Evolutionary conservation across 2,329 filamentous ascomycete genomes (phyloP), one percentile per base, ranked within the genome.

Genomic region (Beauveria caledonica): DNA sequence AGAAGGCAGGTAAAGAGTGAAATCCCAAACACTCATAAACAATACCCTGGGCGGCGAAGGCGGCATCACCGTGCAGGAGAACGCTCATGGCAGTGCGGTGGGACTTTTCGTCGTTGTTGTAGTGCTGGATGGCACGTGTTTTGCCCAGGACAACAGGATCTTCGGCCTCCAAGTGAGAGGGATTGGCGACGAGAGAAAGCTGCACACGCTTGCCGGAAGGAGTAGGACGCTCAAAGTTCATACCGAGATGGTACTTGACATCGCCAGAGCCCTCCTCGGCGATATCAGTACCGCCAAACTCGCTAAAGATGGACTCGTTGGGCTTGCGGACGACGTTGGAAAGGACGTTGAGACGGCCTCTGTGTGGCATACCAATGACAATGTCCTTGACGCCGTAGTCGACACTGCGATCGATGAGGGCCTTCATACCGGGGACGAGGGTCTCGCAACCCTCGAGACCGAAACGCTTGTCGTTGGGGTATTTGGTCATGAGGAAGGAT

Each of bases 381-480:
- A 99, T 97, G 72, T 99, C 94, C 82, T 97, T 97, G 71, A 99
- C 89, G 62, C 94, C 94, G 71, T 96, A 96, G 74, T 99, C 94
- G 68, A 99, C 94, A 72, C 92, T 97, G 71, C 94, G 90, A 76
- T 99, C 94, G 66, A 99, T 99, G 64, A 99, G 80, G 58, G 94
- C 94, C 82, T 99, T 99, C 94, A 99, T 99, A 74, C 94, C 94
- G 29, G 94, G 94, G 62, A 99, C 95, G 66, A 99, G 83, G 61
- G 91, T 93, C 77, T 99, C 94, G 71, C 92, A 96, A 72, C 94
- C 94, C 79, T 99, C 94, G 29, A 99, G 85, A 78, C 94, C 94
- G 76, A 99, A 99, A 72, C 94, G 90, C 84, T 99, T 99, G 79
- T 99, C 94, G 77, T 99, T 99, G 74, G 94, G 94, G 77, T 97